phyloP scores from a whole-genome alignment of 108 stramenopile genomes.

The Skeletonema menzelii region DNA sequence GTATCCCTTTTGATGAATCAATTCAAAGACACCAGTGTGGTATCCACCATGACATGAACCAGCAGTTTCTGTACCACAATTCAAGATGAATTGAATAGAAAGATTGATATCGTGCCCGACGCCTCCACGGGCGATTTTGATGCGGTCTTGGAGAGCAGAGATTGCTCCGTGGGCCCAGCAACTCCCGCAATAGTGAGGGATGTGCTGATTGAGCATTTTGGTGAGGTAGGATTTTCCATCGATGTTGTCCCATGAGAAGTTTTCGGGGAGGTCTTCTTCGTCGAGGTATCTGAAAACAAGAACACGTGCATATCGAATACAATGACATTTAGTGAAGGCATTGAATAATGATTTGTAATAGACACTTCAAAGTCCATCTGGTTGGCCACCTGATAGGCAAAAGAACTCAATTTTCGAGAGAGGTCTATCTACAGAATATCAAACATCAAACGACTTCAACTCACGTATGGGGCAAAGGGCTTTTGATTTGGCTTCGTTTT shows the following conservation, averaged over 20 bases:
- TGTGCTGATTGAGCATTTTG: slow-evolving; percentile 88
- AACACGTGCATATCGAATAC: background rate
- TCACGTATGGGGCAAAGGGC: slow-evolving; percentile 46
- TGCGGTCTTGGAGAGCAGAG: slow-evolving; percentile 82
- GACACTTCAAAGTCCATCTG: background rate
- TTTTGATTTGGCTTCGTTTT: slow-evolving; percentile 28
- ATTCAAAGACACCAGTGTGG: slow-evolving; percentile 70
- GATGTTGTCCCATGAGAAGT: slow-evolving; percentile 75
- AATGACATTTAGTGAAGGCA: background rate
- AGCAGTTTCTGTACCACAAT: slow-evolving; percentile 70
- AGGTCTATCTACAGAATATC: background rate
- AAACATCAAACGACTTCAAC: slow-evolving; percentile 15
- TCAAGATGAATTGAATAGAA: slow-evolving; percentile 83
- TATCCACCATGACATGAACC: slow-evolving; percentile 80
- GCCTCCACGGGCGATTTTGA: slow-evolving; percentile 89
- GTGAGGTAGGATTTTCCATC: slow-evolving; percentile 82
- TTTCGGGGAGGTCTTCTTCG: slow-evolving; percentile 37
- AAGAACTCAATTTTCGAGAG: no score
- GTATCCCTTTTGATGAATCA: slow-evolving; percentile 54
- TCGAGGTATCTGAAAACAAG: slow-evolving; percentile 19
- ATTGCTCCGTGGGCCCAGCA: slow-evolving; percentile 78
- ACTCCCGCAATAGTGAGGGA: slow-evolving; percentile 65
- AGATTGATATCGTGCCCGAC: slow-evolving; percentile 62
- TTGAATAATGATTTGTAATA: background rate
- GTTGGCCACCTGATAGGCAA: no score